Conservation (phyloP, 1,139 yeast species). For the Geotrichum cucujoidarum region DNA sequence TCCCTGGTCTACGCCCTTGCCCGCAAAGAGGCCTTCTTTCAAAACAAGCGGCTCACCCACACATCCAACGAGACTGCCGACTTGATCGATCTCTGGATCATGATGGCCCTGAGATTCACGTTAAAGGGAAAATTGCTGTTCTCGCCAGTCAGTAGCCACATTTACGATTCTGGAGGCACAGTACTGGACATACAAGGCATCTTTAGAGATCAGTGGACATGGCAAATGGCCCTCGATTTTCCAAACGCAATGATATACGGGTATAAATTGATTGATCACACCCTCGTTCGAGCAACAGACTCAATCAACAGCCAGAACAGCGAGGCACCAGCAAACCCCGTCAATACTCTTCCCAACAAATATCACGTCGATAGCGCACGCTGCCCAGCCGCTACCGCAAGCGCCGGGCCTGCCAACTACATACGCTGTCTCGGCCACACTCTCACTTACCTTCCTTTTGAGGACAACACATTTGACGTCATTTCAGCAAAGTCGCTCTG, state of each 20-base stretch:
- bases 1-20: conserved; percentile 34
- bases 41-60: conserved; percentile 24
- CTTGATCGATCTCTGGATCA: conserved; percentile 35
- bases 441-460: conserved; percentile 35
- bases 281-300: not conserved
- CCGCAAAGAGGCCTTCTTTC: conserved; percentile 35
- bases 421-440: conserved; percentile 33
- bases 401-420: conserved; percentile 33
- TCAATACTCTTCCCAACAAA: conserved; percentile 1
- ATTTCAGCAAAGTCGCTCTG: conserved; percentile 36
- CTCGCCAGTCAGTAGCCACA: conserved; percentile 14
- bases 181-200: conserved; percentile 36
- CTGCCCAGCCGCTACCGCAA: not conserved
- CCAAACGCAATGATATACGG: conserved; percentile 37
- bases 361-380: conserved; percentile 9
- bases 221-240: conserved; percentile 41
- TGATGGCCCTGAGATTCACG: conserved; percentile 32
- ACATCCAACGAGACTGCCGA: conserved; percentile 16
- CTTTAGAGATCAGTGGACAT: conserved; percentile 38
- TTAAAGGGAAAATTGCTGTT: conserved; percentile 27
- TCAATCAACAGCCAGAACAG: not conserved
- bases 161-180: not conserved
- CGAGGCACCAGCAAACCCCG: not conserved
- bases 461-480: conserved; percentile 36
- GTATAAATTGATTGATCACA: conserved; percentile 24